Conservation (phyloP, 148 eudicot genomes). For the Rhododendron mucronatum region DNA sequence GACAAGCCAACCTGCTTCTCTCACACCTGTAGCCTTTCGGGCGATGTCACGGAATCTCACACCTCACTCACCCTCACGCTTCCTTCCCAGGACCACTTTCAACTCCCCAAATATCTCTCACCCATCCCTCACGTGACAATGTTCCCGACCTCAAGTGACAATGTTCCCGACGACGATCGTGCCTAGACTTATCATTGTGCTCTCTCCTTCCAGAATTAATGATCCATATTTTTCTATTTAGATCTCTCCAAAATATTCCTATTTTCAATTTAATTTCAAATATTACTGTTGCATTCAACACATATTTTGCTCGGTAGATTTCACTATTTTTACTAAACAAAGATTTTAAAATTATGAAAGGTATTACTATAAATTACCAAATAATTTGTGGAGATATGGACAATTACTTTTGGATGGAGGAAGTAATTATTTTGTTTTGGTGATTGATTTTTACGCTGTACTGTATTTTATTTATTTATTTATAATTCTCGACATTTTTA, state of each 20-base stretch:
- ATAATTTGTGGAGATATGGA: not conserved
- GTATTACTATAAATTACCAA: no score
- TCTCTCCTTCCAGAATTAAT: no score
- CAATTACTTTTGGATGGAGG: no score
- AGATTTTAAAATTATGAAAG: no score
- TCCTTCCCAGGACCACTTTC: conserved; percentile 26
- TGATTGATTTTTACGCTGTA: not conserved
- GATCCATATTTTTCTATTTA: no score
- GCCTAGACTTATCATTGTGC: not conserved
- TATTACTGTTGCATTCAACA: no score
- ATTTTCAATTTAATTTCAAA: no score
- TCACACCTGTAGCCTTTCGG: conserved; percentile 16
- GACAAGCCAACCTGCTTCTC: conserved; percentile 21
- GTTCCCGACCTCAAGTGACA: conserved; percentile 15
- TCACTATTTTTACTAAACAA: no score
- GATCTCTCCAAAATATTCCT: no score
- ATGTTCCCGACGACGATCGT: not conserved
- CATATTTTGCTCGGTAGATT: no score
- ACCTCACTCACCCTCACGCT: conserved; percentile 28
- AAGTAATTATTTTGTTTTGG: not conserved
- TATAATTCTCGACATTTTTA: no score
- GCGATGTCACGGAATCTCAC: conserved; percentile 37
- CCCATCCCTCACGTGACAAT: conserved; percentile 18
- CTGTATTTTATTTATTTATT: no score
- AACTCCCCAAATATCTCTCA: conserved; percentile 4